phyloP scores from a whole-genome alignment of 2,329 filamentous ascomycete species.

The Apiospora arundinis region DNA sequence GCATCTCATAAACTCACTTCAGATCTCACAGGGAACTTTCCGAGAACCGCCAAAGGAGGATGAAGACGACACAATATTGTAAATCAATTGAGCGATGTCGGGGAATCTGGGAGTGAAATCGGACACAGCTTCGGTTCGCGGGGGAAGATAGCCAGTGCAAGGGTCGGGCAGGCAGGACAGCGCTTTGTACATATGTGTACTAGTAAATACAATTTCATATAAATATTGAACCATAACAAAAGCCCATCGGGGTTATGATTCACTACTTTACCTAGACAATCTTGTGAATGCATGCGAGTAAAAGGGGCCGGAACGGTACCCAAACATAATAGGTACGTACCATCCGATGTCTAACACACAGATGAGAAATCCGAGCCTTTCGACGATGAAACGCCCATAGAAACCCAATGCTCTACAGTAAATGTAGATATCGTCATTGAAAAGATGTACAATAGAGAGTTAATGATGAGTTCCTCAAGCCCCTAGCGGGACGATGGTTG shows the following conservation, averaged over 20 bases:
- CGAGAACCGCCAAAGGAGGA: not conserved
- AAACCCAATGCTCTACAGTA: not conserved
- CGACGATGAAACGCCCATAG: not conserved
- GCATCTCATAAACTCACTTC: not conserved
- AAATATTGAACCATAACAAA: no score
- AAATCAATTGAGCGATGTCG: not conserved
- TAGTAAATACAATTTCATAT: not conserved
- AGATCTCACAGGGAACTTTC: not conserved
- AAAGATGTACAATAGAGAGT: not conserved
- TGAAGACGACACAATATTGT: not conserved
- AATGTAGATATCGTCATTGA: not conserved
- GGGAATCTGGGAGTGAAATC: not conserved
- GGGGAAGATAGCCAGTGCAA: no score
- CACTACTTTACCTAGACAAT: no score
- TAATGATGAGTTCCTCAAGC: not conserved
- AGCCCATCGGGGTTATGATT: no score
- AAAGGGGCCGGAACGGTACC: not conserved
- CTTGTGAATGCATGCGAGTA: not conserved
- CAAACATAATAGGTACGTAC: not conserved
- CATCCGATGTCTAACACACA: not conserved
- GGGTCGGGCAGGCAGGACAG: no score
- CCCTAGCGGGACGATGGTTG: not conserved
- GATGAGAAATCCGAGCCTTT: not conserved
- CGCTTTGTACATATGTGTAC: not conserved
- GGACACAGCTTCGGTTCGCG: not conserved